Evolutionary conservation across 2,329 filamentous ascomycete species (phyloP).

Genomic region (Fusarium beomiforme): DNA sequence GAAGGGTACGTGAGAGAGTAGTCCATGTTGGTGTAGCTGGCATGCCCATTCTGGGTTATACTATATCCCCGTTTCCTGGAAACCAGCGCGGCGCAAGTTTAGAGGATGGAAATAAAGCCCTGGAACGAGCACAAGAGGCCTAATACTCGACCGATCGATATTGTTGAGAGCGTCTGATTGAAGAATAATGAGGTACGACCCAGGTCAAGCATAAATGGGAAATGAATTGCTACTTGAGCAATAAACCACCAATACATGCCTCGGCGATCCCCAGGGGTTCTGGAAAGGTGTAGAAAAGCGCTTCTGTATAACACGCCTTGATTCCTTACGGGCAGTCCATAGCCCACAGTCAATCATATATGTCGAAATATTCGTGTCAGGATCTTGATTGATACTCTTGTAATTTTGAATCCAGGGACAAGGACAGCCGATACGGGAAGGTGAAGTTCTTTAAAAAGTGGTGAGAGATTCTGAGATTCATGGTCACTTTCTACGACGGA

Average conservation of each 20-base stretch:
- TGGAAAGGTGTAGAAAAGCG: not conserved
- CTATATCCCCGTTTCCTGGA: no score
- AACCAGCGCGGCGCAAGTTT: no score
- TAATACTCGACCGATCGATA: no score
- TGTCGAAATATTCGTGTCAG: not conserved
- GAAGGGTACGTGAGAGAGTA: no score
- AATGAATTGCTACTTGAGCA: not conserved
- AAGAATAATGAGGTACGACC: not conserved
- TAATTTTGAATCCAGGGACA: not conserved
- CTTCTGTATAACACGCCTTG: not conserved
- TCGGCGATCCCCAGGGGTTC: not conserved
- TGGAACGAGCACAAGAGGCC: no score
- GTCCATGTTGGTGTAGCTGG: no score
- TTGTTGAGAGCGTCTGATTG: no score
- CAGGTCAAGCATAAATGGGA: not conserved
- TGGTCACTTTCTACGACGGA: no score
- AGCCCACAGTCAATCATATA: not conserved
- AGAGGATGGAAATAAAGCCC: no score
- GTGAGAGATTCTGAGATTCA: not conserved
- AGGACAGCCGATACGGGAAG: no score
- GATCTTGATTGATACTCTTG: fast-evolving
- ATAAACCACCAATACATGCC: not conserved
- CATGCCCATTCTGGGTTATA: no score
- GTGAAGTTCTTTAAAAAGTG: no score
- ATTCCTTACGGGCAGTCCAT: not conserved